Base-by-base conservation (phyloP, 2,329 filamentous ascomycete species). In the Alternaria sp. region DNA sequence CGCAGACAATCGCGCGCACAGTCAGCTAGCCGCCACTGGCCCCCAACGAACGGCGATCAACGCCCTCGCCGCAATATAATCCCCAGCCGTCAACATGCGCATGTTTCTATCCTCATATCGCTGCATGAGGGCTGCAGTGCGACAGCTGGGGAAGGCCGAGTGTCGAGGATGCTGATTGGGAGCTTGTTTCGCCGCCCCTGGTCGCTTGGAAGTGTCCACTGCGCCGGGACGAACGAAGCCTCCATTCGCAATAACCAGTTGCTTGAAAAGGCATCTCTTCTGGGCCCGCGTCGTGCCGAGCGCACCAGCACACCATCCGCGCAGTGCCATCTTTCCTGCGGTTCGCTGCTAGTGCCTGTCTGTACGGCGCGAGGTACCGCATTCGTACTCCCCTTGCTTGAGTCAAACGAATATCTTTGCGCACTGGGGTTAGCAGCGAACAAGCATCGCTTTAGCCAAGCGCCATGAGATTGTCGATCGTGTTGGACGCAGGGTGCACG, bases 151-250 rank as follows among this genome's bases (percentile, higher is more conserved):
- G 15, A 55, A 50, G 47, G 53, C 63, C 45, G 45, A 63, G 55
- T 58, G 50, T 54, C 23, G 56, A 14, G 20, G 15, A 11, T 33
- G 57, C 46, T 69, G 59, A 71, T 69, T 71, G 67, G 68, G 49
- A 63, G 50, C n/a, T 23, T 68, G 63, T 66, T 69, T 63, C 50
- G 49, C 58, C 56, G 55, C 64, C 68, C 68, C 67, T 69, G 67
- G 60, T 51, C 53, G 50, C 50, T 57, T 62, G 45, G 28, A n/a
- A 46, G 33, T 33, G 58, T 49, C 66, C 60, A 41, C 47, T 46
- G 44, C 46, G 41, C 54, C 55, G 59, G 59, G 55, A 54, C 46
- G 33, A 59, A 50, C 57, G 60, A 67, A 67, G 64, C 59, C 59
- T 59, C 53, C 47, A 41, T 37, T 58, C 37, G 28, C n/a, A 23